Percentiles rank a stretch among this genome's conserved stretches.
phyloP scores from a whole-genome alignment of 345 rosid genomes.

The Eucalyptus guilfoylei region DNA sequence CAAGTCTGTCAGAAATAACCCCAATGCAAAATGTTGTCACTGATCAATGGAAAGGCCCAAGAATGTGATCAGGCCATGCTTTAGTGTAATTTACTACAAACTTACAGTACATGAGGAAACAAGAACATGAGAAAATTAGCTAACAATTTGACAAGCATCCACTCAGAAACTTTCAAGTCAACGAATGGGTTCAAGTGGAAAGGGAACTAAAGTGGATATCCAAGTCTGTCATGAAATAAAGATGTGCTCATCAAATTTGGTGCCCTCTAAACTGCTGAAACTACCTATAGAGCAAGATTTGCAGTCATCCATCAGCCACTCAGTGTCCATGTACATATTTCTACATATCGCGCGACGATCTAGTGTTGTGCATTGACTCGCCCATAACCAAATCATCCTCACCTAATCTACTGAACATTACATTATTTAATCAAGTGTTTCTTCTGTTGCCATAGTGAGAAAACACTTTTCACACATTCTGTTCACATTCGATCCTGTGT shows the following conservation, averaged over 20 bases:
- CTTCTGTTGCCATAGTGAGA: neutral
- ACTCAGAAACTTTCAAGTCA: neutral
- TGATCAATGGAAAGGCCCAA: neutral
- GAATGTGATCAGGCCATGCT: neutral
- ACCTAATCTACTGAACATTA: neutral
- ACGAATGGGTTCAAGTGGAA: neutral
- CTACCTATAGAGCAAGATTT: neutral
- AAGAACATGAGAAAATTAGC: neutral
- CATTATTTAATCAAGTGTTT: neutral
- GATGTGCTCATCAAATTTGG: neutral
- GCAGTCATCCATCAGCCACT: neutral
- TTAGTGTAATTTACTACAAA: neutral
- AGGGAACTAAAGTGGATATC: neutral
- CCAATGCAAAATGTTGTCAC: neutral
- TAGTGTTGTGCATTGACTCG: neutral
- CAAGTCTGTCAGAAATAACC: neutral
- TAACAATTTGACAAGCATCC: neutral
- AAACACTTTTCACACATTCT: neutral
- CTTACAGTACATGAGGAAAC: neutral
- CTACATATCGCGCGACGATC: no score
- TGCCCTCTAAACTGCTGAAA: neutral
- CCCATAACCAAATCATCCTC: neutral
- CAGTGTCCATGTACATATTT: neutral
- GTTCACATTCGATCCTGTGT: neutral
- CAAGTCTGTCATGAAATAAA: neutral